These are phyloP conservation scores for Chaetomiaceae sp. DNA, from an alignment of 2,329 filamentous ascomycete genomes.

Conservation along the genomic window DNA sequence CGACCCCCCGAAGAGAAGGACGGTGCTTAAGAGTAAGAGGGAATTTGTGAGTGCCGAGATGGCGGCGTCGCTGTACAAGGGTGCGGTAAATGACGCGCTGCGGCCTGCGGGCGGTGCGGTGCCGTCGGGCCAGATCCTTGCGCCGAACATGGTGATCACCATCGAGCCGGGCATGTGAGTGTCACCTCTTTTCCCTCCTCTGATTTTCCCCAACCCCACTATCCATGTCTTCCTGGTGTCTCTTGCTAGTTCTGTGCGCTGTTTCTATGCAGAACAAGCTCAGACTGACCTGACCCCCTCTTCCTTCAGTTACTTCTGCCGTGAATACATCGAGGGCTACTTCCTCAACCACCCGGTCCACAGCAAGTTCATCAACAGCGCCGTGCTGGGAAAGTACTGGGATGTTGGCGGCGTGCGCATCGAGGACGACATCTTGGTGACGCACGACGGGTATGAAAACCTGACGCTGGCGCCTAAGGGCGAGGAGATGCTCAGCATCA, in stretches of 20 bases:
- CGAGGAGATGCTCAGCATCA: conserved; percentile 59
- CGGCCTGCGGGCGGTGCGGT: too few relatives aligned
- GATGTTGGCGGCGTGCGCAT: conserved; percentile 83
- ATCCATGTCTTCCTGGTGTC: not conserved
- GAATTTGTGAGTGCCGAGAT: conserved; percentile 35
- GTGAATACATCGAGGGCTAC: conserved; percentile 64
- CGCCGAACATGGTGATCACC: conserved; percentile 64
- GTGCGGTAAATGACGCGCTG: conserved; percentile 2
- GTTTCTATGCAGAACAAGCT: too few relatives aligned
- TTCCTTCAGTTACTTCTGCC: conserved; percentile 60
- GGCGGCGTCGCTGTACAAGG: conserved; percentile 28
- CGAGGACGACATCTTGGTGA: conserved; percentile 84
- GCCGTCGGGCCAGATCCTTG: conserved; percentile 37
- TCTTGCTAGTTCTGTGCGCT: not conserved
- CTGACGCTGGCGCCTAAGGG: conserved; percentile 74
- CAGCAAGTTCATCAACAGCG: conserved; percentile 57
- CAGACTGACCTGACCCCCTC: too few relatives aligned
- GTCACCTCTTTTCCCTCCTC: not conserved
- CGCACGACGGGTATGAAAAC: conserved; percentile 72
- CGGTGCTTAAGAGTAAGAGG: conserved; percentile 32
- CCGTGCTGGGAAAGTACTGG: conserved; percentile 63
- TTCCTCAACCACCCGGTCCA: conserved; percentile 55
- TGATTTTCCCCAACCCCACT: not conserved
- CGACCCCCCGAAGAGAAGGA: not conserved
- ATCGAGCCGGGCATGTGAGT: conserved; percentile 67